These are phyloP conservation scores for Cunninghamia lanceolata DNA, from an alignment of 75 land plant species.

Conservation along the genomic window DNA sequence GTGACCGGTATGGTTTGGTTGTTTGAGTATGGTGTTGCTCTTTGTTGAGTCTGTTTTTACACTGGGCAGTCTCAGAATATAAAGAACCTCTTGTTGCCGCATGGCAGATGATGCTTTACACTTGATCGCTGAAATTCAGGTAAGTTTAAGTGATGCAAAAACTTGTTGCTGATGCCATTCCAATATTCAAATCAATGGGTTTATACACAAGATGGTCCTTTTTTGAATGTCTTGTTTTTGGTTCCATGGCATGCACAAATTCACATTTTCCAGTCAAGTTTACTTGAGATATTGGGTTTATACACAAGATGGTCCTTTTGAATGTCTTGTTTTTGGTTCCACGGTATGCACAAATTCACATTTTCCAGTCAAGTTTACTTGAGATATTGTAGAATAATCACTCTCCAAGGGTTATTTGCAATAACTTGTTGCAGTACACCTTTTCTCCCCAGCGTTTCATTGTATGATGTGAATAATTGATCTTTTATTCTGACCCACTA, in stretches of 20 bases:
- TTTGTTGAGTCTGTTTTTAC: background rate
- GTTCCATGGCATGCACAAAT: background rate
- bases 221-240: background rate
- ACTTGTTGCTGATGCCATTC: background rate
- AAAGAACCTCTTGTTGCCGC: background rate
- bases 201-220: background rate
- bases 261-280: no score
- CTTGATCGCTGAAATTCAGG: conserved; percentile 14
- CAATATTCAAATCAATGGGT: background rate
- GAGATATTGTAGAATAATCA: no score
- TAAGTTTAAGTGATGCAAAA: background rate
- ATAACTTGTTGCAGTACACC: no score
- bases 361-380: no score
- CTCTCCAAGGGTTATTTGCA: no score
- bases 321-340: background rate
- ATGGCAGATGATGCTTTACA: conserved; percentile 15
- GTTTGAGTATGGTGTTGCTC: background rate
- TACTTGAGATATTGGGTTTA: no score
- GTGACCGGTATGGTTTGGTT: background rate
- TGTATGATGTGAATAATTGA: no score
- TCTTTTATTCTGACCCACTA: no score
- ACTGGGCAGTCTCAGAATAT: background rate
- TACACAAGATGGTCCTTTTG: background rate
- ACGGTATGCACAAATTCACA: background rate
- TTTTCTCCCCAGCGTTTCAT: no score